Evolutionary conservation across 2,329 filamentous ascomycete species (phyloP), one percentile per base, ranked within the genome.

Genomic region (Ophiosphaerella narmari): DNA sequence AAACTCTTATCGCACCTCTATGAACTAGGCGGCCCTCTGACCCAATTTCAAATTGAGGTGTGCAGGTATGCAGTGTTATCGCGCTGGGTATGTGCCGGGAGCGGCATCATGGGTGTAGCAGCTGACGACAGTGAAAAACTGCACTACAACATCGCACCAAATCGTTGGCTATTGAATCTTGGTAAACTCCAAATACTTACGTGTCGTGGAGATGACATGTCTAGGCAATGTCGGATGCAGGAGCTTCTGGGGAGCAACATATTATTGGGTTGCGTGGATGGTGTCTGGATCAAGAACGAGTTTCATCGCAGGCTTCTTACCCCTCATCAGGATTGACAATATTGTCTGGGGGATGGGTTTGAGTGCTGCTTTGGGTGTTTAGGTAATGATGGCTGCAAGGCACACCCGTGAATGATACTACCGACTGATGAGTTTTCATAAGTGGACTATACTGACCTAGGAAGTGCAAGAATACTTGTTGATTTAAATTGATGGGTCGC

Each of bases 1-100:
- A 37, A 35, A 41, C 38, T 50, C 39, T 50, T 57, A 60, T 60
- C 56, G 33, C 12, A 33, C 32, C 49, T 53, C 57, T 59, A 59
- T 59, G 26, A 29, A 29, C 57, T 37, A 38, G 11, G 43, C 13
- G 16, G 37, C 40, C 21, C 7, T 8, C 26, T 29, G 26, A 29
- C 26, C 26, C 6, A 55, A 36, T 32, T 32, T 34, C 37, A 39
- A 39, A 44, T 32, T 34, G 39, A 18, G 36, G 18, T 18, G 41
- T 33, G 23, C 14, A 46, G 40, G 50, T 55, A 49, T 11, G 39
- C 14, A 40, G 26, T 16, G n/a, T 16, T 49, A 55, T 53, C 37
- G 45, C 16, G 38, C 50, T 44, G 43, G 40, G n/a, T 21, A 21
- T 39, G 11, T 39, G 26, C 31, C 34, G 31, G 24, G 13, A 6